phyloP scores from a whole-genome alignment of 2,329 filamentous ascomycete genomes.

The Ceratocystis papillata region DNA sequence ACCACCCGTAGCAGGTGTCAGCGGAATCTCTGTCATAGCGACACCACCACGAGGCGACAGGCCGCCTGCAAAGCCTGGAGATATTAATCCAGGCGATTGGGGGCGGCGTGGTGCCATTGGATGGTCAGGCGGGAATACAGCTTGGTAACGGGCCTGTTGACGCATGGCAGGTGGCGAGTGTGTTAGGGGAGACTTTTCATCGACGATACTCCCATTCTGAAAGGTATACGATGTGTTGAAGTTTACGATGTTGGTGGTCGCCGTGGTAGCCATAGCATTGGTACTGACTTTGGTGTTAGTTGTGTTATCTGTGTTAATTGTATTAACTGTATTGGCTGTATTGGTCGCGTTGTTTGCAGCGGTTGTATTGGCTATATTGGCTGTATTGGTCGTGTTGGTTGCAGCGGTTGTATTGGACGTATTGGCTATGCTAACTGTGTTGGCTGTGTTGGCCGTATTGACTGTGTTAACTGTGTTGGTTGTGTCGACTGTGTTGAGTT shows the following conservation, averaged over 20 bases:
- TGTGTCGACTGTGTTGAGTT: neutral
- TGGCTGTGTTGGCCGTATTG: neutral
- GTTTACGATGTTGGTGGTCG: neutral
- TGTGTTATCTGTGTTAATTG: neutral
- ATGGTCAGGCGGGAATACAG: slow-evolving; percentile 47
- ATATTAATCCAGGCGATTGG: slow-evolving; percentile 50
- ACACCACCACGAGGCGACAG: slow-evolving; percentile 54
- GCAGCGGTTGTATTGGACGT: too few species aligned
- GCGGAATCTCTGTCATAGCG: slow-evolving; percentile 48
- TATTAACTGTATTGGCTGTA: neutral
- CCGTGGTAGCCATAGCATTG: slow-evolving; percentile 21
- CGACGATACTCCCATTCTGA: neutral
- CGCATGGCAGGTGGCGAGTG: slow-evolving; percentile 42
- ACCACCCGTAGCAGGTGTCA: slow-evolving; percentile 35
- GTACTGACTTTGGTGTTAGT: neutral
- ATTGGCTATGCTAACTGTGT: neutral
- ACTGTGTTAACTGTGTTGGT: neutral
- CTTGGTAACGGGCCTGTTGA: slow-evolving; percentile 41
- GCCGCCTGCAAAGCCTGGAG: slow-evolving; percentile 50
- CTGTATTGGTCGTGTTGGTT: slow-evolving; percentile 1
- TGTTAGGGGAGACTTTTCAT: slow-evolving; percentile 38
- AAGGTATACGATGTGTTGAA: neutral
- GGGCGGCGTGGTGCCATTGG: slow-evolving; percentile 38
- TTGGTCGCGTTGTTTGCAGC: neutral
- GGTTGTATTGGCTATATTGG: neutral